These are phyloP conservation scores for Eimeria maxima DNA, from an alignment of 169 alveolate genomes.

Conservation along the genomic window DNA sequence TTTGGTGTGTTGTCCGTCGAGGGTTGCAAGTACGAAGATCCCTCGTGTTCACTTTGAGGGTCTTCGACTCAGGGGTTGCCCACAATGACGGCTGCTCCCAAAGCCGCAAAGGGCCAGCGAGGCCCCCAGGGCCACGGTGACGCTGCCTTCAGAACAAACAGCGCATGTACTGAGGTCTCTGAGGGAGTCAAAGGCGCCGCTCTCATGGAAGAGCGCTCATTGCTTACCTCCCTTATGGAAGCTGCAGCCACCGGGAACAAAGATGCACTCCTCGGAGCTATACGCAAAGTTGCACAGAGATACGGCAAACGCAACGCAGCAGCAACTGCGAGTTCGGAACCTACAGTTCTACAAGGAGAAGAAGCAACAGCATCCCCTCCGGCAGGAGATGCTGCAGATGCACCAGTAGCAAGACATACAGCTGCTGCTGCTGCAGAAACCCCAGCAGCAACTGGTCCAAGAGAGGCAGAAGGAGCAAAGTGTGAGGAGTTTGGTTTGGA, in stretches of 20 bases:
- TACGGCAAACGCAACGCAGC: neutral
- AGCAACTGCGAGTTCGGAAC: neutral
- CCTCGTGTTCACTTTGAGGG: neutral
- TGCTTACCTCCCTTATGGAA: constrained; percentile 42
- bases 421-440: neutral
- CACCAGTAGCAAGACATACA: neutral
- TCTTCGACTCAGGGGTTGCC: neutral
- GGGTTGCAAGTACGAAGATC: neutral
- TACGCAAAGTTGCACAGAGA: constrained; percentile 8
- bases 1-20: neutral
- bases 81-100: neutral
- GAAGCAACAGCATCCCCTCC: neutral
- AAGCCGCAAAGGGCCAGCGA: neutral
- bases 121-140: neutral
- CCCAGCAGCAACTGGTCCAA: neutral
- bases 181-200: neutral
- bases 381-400: neutral
- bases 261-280: neutral
- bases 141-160: neutral
- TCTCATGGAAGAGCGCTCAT: constrained; percentile 21
- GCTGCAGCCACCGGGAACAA: constrained; percentile 56
- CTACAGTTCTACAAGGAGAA: neutral
- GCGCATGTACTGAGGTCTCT: neutral
- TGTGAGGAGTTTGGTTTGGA: neutral
- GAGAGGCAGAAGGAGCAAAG: neutral